A percentile compares a stretch with the other conserved stretches of the same genome.
Evolutionary conservation across 2,329 filamentous ascomycete species (phyloP).

Genomic region (Sarocladium strictum): DNA sequence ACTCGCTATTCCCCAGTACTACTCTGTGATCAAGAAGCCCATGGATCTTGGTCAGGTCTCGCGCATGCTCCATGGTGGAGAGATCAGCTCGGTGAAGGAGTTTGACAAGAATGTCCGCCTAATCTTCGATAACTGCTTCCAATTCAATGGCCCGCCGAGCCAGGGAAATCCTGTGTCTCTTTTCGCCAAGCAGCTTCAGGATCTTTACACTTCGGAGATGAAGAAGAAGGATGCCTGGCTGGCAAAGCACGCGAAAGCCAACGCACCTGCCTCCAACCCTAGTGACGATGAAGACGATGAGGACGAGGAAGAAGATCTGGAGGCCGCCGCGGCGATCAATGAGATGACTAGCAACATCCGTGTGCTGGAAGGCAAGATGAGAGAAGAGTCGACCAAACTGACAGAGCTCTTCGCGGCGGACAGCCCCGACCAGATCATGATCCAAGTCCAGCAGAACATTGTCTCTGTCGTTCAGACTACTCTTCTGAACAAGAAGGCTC

Average conservation of each 20-base stretch:
- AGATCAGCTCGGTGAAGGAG: conserved; percentile 77
- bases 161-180: conserved; percentile 65
- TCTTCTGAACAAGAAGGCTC: conserved; percentile 65
- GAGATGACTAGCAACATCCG: conserved; percentile 20
- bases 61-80: conserved; percentile 67
- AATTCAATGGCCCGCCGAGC: conserved; percentile 64
- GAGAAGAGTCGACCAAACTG: conserved; percentile 54
- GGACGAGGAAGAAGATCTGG: conserved; percentile 49
- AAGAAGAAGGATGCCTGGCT: conserved; percentile 76
- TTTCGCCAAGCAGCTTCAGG: conserved; percentile 67
- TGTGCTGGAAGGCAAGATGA: conserved; percentile 40
- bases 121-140: conserved; percentile 85
- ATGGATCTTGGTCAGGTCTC: conserved; percentile 90
- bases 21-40: conserved; percentile 89
- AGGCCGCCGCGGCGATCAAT: conserved; percentile 40
- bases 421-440: conserved; percentile 44
- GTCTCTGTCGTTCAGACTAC: conserved; percentile 62
- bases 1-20: conserved; percentile 87
- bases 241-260: conserved; percentile 58
- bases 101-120: conserved; percentile 78
- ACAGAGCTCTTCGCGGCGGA: conserved; percentile 46
- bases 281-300: conserved; percentile 66
- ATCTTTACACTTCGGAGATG: conserved; percentile 71
- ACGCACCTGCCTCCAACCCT: conserved; percentile 48
- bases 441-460: conserved; percentile 54